phyloP scores from a whole-genome alignment of 139 green algal genomes.

The Asterochloris erici region DNA sequence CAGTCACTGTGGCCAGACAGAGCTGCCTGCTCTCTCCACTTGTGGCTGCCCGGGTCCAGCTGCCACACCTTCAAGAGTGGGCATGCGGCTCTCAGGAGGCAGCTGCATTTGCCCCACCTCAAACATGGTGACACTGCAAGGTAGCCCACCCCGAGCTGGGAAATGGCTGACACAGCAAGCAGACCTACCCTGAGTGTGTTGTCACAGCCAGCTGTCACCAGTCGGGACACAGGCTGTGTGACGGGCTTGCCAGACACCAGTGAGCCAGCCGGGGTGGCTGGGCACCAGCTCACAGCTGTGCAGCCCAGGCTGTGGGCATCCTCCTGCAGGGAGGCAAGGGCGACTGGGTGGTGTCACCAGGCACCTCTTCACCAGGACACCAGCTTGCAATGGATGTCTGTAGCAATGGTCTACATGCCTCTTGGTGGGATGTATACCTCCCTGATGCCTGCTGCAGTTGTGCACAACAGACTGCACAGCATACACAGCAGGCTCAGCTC shows the following conservation, averaged over 20 bases:
- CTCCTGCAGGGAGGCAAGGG: neutral
- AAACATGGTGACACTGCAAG: neutral
- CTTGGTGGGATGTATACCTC: too few species aligned
- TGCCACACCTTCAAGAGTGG: conserved; percentile 55
- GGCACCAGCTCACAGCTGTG: conserved; percentile 88
- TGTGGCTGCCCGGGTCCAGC: conserved; percentile 36
- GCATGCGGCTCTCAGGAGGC: neutral
- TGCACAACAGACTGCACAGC: too few species aligned
- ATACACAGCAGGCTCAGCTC: conserved; percentile 27
- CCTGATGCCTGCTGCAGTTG: too few species aligned
- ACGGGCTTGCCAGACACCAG: conserved; percentile 49
- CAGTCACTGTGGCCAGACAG: conserved; percentile 88
- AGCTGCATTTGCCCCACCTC: neutral
- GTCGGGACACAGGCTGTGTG: conserved; percentile 46
- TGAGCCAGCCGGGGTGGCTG: conserved; percentile 60
- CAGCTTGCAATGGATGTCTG: too few species aligned
- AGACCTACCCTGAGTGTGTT: conserved; percentile 74
- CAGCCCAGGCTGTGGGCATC: conserved; percentile 74
- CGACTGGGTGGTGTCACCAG: too few species aligned
- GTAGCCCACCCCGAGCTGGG: neutral
- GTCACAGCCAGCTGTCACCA: conserved; percentile 86
- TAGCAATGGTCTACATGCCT: too few species aligned
- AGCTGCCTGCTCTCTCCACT: conserved; percentile 72
- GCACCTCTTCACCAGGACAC: conserved; percentile 63
- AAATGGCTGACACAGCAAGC: neutral